These are phyloP conservation scores for Helianthus tuberosus DNA, from an alignment of 129 eudicot species.

Conservation along the genomic window DNA sequence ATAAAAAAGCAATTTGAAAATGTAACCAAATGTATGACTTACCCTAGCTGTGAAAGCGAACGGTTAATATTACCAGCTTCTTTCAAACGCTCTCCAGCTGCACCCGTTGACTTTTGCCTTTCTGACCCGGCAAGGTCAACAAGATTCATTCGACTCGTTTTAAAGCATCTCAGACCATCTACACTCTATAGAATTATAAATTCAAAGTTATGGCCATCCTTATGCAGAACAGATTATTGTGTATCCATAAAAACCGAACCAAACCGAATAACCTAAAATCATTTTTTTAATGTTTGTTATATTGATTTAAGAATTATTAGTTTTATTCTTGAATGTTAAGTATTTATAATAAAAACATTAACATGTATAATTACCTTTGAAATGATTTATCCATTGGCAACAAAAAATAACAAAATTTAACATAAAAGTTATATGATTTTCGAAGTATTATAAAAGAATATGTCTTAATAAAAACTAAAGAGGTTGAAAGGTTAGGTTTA, in stretches of 20 bases:
- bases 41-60: slow-evolving; percentile 99
- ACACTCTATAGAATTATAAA: slow-evolving; percentile 47
- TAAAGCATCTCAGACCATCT: slow-evolving; percentile 86
- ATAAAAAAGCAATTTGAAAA: not conserved
- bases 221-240: not conserved
- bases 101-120: slow-evolving; percentile 95
- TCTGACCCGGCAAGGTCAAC: slow-evolving; percentile 99
- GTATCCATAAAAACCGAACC: not conserved
- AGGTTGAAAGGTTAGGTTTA: no score
- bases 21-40: slow-evolving; percentile 32
- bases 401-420: no score
- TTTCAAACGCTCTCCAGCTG: slow-evolving; percentile 97
- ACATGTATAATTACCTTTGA: no score
- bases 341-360: no score
- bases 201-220: not conserved
- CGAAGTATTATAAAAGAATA: no score
- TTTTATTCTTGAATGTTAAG: no score
- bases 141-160: slow-evolving; percentile 86
- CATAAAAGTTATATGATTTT: no score
- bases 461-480: no score
- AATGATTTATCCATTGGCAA: no score
- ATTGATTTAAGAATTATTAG: no score
- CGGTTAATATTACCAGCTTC: slow-evolving; percentile 99
- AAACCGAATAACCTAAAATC: no score
- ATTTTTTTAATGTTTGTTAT: no score